phyloP scores from a whole-genome alignment of 140 eudicot genomes.

The Senecio squalidus region DNA sequence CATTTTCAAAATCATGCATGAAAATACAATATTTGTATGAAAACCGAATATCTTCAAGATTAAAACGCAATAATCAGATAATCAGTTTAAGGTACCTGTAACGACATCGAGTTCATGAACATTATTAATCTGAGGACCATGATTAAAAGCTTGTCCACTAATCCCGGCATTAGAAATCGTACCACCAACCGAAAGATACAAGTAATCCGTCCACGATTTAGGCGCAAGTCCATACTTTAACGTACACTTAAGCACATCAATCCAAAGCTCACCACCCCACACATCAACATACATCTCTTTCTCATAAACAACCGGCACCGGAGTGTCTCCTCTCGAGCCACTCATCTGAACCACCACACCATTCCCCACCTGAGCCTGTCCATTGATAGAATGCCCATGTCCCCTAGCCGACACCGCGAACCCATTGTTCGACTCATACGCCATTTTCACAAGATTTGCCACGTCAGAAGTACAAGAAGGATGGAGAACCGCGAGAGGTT shows the following conservation, averaged over 20 bases:
- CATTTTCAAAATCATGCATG: too few relatives aligned
- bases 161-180: constrained; percentile 91
- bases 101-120: constrained; percentile 71
- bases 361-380: constrained; percentile 48
- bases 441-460: constrained; percentile 37
- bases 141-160: constrained; percentile 86
- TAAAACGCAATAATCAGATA: too few relatives aligned
- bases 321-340: constrained; percentile 13
- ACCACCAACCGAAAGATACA: constrained; percentile 96
- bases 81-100: constrained; percentile 68
- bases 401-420: constrained; percentile 83
- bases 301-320: constrained; percentile 33
- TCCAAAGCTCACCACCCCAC: constrained; percentile 99
- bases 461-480: constrained; percentile 59
- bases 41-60: too few relatives aligned
- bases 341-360: constrained; percentile 76
- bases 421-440: constrained; percentile 45
- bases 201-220: constrained; percentile 89
- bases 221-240: constrained; percentile 88
- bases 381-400: constrained; percentile 88
- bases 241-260: constrained; percentile 75
- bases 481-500: constrained; percentile 62
- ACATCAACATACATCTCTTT: constrained; percentile 65
- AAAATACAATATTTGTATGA: too few relatives aligned
- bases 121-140: constrained; percentile 90